Base-by-base conservation (phyloP, 345 rosid species). In the Combretum micranthum region DNA sequence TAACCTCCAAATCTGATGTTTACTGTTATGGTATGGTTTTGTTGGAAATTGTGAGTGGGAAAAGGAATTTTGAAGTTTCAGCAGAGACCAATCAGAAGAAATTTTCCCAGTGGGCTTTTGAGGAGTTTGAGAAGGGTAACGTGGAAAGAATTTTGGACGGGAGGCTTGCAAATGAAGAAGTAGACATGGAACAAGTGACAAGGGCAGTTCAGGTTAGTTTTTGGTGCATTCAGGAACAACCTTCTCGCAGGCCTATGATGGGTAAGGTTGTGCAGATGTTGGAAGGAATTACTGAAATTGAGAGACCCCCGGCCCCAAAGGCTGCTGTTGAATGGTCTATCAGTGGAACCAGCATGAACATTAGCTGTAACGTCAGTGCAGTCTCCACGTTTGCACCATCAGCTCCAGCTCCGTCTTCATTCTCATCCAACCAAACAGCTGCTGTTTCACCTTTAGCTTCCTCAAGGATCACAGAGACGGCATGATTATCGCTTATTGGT, bases 171-270 rank as follows among this genome's bases (percentile, higher is more conserved):
- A 64, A 62, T 25, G 58, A 58, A 50, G 63, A 69, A 0, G 66
- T 68, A 19, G 71, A 82, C 45, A 77, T 64, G 60, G 77, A 64
- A 60, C 72, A 82, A 69, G 79, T 66, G 53, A 57, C 20, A 53
- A 72, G 81, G 42, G 77, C 70, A 72, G 65, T 82, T 56, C 43
- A 53, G 62, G 65, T 79, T 44, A 75, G 75, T 65, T 78, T 78
- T 67, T 82, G 87, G 83, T 79, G 84, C 64, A 61, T 79, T 47
- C 83, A 79, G 52, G 77, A 74, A 56, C 77, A 82, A 63, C 80
- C 76, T 26, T 55, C 65, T 10, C 77, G 56, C 23, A 77, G 83
- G 42, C 88, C 84, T 20, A 63, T 55, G 26, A 82, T 79, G 87
- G 77, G 82, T 21, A 75, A 59, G 55, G 80, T 82, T 14, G 82